Evolutionary conservation across 441 rosid species (phyloP), one percentile per base, ranked within the genome.

Genomic region (Adansonia rubrostipa): DNA sequence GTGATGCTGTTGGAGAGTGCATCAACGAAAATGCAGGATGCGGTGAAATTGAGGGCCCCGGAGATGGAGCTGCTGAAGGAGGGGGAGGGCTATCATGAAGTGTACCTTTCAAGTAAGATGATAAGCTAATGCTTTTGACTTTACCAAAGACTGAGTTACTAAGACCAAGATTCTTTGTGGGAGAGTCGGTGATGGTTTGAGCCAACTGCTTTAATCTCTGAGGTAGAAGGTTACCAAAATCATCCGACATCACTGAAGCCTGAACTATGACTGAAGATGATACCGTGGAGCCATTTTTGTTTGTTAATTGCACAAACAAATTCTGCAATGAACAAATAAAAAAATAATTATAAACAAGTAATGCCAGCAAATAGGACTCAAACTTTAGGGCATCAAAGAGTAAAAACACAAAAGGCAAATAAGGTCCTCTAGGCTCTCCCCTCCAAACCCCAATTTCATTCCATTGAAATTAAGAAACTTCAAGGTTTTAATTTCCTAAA

Each of bases 111-210:
- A 86, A 70, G 78, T 89, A 84, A 36, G 92, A 85, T 63, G 97
- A 91, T 82, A 89, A 83, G 74, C 80, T 86, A 53, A 93, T 84
- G 73, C 88, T 77, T 80, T 87, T 96, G 33, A 90, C 97, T 82
- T 84, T 82, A 28, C 98, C 99, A 70, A 96, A 96, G 50, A 92
- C 88, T 0, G 92, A 79, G 81, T 85, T 86, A 83, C 89, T 84
- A 76, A 96, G 90, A 75, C 99, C 98, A 15, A 96, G 93, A 87
- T 93, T 96, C 76, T 78, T 80, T 48, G 79, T 80, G 11, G 83
- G 82, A 56, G 89, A 88, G 76, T 85, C 78, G 1, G 85, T 80
- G 74, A 90, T 86, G 75, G 79, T 81, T 83, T 87, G 87, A 89
- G 94, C 87, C 85, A 93, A 78, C 83, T 89, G 92, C 84, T 87